Conservation (phyloP, 139 green algal species). For the Edaphochlamys debaryana region DNA sequence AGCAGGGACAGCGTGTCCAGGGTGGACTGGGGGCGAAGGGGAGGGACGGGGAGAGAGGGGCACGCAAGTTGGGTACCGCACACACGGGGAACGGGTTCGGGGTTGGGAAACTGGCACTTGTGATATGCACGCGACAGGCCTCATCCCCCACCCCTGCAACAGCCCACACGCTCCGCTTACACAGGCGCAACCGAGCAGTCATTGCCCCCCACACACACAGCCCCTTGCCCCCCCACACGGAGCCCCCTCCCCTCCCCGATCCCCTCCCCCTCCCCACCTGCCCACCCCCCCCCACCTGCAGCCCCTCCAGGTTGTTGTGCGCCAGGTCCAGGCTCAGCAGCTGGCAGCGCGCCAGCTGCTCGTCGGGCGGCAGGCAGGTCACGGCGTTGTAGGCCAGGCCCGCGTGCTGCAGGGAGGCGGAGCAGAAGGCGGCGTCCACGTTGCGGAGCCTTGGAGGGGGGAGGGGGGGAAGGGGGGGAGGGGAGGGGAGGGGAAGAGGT, state of each 20-base stretch:
- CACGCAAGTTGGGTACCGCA: no score
- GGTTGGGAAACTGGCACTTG: no score
- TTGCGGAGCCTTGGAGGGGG: background rate
- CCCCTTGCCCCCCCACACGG: no score
- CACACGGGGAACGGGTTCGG: no score
- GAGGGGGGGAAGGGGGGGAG: background rate
- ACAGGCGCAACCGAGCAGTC: no score
- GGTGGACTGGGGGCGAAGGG: background rate
- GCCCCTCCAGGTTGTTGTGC: slow-evolving; percentile 35
- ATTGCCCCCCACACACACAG: no score
- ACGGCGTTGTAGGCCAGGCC: slow-evolving; percentile 30
- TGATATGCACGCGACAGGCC: no score
- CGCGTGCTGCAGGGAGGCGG: slow-evolving; percentile 18
- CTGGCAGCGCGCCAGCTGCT: background rate
- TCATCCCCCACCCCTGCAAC: no score
- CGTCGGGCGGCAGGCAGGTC: background rate
- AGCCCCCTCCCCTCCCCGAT: no score
- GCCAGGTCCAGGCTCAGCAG: slow-evolving; percentile 28
- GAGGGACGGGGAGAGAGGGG: background rate
- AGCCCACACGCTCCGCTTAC: no score
- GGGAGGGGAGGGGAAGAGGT: no score
- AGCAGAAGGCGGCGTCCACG: background rate
- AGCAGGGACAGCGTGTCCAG: background rate
- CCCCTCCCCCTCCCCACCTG: no score
- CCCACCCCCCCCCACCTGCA: background rate